phyloP scores from a whole-genome alignment of 331 rosid genomes.

The Rhamnella rubrinervis region DNA sequence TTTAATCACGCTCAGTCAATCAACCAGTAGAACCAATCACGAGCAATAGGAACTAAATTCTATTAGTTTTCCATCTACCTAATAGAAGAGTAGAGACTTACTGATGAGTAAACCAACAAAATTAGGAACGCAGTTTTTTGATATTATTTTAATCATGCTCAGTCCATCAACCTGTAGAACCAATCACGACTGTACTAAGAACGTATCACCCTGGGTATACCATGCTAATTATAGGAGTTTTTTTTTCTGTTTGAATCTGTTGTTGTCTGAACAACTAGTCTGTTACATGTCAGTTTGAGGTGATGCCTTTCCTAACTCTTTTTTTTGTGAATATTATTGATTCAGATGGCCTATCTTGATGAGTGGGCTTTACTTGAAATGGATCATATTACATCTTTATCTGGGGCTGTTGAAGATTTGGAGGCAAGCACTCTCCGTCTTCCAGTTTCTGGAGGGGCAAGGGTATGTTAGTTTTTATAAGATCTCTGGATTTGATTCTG shows the following conservation, averaged over 20 bases:
- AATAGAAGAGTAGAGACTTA: neutral
- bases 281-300: conserved; percentile 8
- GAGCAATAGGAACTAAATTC: conserved; percentile 1
- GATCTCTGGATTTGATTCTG: conserved; percentile 19
- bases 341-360: conserved; percentile 69
- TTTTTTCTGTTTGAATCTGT: conserved; percentile 5
- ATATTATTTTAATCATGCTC: neutral
- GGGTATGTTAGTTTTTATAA: conserved; percentile 43
- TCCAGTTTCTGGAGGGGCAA: conserved; percentile 74
- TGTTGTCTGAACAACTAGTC: conserved; percentile 13
- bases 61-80: neutral
- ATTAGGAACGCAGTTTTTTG: too few relatives aligned
- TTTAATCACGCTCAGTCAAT: neutral
- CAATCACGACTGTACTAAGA: neutral
- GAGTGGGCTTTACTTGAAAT: conserved; percentile 76
- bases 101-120: neutral
- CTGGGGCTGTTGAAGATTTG: conserved; percentile 75
- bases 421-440: conserved; percentile 86
- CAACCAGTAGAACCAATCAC: neutral
- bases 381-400: conserved; percentile 60
- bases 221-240: neutral
- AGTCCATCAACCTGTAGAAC: neutral
- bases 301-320: conserved; percentile 20
- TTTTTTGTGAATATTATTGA: conserved; percentile 24
- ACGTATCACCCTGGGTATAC: neutral